Evolutionary conservation across 768 basidiomycete species (phyloP).

Genomic region (Rhodotorula paludigena): DNA sequence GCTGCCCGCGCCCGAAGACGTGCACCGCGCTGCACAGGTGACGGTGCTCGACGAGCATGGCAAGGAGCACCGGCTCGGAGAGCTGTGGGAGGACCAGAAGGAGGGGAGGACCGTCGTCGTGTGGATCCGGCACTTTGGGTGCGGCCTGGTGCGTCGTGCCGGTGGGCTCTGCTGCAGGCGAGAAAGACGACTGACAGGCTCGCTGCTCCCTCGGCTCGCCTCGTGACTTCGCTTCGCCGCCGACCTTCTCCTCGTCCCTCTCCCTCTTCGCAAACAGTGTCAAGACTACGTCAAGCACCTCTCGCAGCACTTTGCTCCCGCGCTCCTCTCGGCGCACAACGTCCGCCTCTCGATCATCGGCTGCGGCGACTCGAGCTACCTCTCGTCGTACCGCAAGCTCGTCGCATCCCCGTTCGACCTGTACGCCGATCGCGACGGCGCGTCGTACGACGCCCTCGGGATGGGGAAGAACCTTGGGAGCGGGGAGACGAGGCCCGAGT

Average conservation of each 20-base stretch:
- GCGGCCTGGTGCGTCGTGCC: constrained; percentile 10
- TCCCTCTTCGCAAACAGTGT: constrained; percentile 47
- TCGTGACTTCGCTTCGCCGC: too few species aligned
- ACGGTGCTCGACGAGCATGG: constrained; percentile 67
- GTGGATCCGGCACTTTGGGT: constrained; percentile 79
- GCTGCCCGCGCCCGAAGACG: constrained; percentile 56
- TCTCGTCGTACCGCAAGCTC: constrained; percentile 18
- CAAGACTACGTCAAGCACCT: constrained; percentile 81
- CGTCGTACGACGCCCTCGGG: constrained; percentile 60
- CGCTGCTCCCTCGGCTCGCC: not conserved
- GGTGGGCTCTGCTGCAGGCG: not conserved
- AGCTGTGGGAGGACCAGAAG: constrained; percentile 53
- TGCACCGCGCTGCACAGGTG: constrained; percentile 54
- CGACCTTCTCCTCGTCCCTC: too few species aligned
- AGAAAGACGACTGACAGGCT: not conserved
- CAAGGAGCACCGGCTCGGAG: constrained; percentile 61
- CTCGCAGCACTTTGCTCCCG: constrained; percentile 52
- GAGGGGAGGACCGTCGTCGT: constrained; percentile 62
- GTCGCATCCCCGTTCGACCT: constrained; percentile 17
- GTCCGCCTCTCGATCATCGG: constrained; percentile 30
- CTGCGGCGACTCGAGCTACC: constrained; percentile 17
- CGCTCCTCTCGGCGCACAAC: constrained; percentile 43
- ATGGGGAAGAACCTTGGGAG: constrained; percentile 58
- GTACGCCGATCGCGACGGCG: constrained; percentile 26
- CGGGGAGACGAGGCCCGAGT: constrained; percentile 10